Conservation (phyloP, 352 stramenopile genomes). For the Globisporangium barbulae region DNA sequence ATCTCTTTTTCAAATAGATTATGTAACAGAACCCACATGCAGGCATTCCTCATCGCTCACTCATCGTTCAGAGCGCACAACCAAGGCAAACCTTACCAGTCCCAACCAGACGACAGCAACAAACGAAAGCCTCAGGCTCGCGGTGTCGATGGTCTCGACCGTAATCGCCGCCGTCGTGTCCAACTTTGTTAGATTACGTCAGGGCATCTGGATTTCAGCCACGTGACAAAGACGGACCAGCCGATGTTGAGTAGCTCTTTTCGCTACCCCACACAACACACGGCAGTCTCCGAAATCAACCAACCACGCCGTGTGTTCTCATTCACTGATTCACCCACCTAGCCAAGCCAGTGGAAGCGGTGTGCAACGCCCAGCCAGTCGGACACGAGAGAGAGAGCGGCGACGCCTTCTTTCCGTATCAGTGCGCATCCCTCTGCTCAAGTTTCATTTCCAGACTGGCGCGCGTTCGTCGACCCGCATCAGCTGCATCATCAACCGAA, state of each 20-base stretch:
- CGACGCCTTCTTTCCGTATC: constrained; percentile 1
- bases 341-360: background rate
- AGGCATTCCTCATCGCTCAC: too few relatives aligned
- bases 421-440: constrained; percentile 5
- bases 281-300: background rate
- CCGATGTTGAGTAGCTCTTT: too few relatives aligned
- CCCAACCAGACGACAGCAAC: background rate
- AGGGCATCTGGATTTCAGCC: constrained; percentile 6
- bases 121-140: background rate
- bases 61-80: too few relatives aligned
- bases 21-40: too few relatives aligned
- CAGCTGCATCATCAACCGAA: background rate
- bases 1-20: too few relatives aligned
- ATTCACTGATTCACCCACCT: background rate
- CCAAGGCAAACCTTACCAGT: too few relatives aligned
- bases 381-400: background rate
- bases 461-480: constrained; percentile 7
- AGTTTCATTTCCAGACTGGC: constrained; percentile 13
- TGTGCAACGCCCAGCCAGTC: constrained; percentile 11
- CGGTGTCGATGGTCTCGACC: background rate
- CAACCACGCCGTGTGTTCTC: background rate
- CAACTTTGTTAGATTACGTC: constrained; percentile 8
- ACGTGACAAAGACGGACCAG: background rate
- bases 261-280: background rate
- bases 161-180: background rate